Conservation (phyloP, 2,329 filamentous ascomycete genomes). For the Pseudogymnoascus sp. region DNA sequence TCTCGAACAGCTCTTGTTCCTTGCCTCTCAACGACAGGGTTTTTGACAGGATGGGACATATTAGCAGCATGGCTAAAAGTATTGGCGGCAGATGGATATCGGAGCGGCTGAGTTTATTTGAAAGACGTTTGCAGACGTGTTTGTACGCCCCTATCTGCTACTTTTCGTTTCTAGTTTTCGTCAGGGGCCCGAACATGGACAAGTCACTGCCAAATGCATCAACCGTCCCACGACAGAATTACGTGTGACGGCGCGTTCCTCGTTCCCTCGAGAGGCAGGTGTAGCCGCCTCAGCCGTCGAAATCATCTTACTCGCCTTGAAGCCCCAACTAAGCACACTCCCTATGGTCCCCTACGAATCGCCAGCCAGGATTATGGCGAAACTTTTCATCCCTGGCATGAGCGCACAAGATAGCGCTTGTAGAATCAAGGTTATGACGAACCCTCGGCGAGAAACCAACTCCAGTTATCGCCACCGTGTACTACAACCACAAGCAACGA, state of each 20-base stretch:
- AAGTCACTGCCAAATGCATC: conserved; percentile 1
- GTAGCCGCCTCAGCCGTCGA: not conserved
- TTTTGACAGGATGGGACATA: not conserved
- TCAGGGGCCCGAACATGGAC: not conserved
- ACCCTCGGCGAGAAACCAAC: not conserved
- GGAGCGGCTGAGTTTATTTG: not conserved
- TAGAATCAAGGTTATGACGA: not conserved
- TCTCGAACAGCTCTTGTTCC: not conserved
- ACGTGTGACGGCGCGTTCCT: not conserved
- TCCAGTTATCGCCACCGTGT: not conserved
- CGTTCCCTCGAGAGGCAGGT: not conserved
- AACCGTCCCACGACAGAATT: not conserved
- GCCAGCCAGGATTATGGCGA: not conserved
- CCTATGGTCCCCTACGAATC: not conserved
- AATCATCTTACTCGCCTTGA: not conserved
- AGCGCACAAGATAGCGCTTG: not conserved
- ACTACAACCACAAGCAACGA: not conserved
- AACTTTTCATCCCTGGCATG: not conserved
- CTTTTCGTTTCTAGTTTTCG: conserved; percentile 7
- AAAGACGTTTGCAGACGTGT: conserved; percentile 1
- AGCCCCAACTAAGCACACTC: not conserved
- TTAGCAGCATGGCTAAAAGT: not conserved
- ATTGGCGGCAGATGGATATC: not conserved
- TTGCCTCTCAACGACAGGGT: not conserved
- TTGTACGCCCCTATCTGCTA: conserved; percentile 2